A percentile compares a stretch with the other conserved stretches of the same genome.
Evolutionary conservation across 2,329 filamentous ascomycete genomes (phyloP).

Genomic region (Fusarium decemcellulare): DNA sequence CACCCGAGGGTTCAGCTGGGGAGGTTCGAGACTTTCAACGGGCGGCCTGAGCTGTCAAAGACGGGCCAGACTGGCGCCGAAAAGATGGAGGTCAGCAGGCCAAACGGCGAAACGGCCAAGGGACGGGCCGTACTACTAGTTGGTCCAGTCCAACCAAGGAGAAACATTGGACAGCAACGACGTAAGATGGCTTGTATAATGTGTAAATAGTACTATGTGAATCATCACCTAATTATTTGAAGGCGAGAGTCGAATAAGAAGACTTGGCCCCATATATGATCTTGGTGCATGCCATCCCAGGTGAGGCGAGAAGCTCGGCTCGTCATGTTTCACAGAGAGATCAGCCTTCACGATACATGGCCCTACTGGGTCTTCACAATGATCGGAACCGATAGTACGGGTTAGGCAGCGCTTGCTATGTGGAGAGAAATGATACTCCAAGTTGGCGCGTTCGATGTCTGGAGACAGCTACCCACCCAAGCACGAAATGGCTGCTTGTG

Average conservation of each 20-base stretch:
- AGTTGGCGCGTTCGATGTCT: not conserved
- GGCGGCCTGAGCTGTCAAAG: constrained; percentile 8
- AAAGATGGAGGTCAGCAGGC: constrained; percentile 32
- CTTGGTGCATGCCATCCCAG: no score
- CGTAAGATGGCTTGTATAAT: not conserved
- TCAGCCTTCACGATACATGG: not conserved
- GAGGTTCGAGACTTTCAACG: constrained; percentile 12
- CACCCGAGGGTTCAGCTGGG: not conserved
- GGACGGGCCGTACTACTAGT: constrained; percentile 46
- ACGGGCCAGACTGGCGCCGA: not conserved
- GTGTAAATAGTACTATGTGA: not conserved
- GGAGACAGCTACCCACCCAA: constrained; percentile 16
- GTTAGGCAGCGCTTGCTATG: not conserved
- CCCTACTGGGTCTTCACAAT: not conserved
- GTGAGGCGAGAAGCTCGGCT: no score
- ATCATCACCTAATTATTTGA: not conserved
- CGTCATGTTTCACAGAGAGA: no score
- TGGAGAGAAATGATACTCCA: not conserved
- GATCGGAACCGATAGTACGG: not conserved
- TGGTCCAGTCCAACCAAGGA: constrained; percentile 24
- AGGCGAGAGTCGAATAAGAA: no score
- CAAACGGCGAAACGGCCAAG: constrained; percentile 40
- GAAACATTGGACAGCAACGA: constrained; percentile 9
- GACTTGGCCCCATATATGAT: no score
- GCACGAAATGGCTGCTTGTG: constrained; percentile 20